Evolutionary conservation across 441 rosid species (phyloP).

Genomic region (Dalechampia spathulata): DNA sequence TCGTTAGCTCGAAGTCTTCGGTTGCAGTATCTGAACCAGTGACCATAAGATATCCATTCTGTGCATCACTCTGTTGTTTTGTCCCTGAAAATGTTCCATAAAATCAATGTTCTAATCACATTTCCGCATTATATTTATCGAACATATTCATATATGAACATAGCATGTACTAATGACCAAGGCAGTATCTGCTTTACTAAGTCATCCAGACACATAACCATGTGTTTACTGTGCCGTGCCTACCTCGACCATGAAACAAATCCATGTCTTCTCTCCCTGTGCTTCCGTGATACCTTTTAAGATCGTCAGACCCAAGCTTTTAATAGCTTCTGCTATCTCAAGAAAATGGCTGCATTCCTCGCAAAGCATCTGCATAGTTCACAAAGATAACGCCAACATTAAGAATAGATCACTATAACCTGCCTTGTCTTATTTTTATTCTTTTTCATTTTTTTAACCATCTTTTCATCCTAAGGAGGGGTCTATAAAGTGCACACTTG

Average conservation of each 20-base stretch:
- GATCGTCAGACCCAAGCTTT: slow-evolving; percentile 74
- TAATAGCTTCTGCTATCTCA: slow-evolving; percentile 88
- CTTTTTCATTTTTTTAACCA: neutral
- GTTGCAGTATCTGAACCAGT: slow-evolving; percentile 74
- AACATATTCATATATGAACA: too few relatives aligned
- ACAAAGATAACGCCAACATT: too few relatives aligned
- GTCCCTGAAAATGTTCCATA: slow-evolving; percentile 48
- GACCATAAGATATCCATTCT: slow-evolving; percentile 96
- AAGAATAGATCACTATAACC: too few relatives aligned
- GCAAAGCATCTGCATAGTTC: slow-evolving; percentile 69
- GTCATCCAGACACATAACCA: slow-evolving; percentile 10
- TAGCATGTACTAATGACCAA: too few relatives aligned
- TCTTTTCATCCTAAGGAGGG: too few relatives aligned
- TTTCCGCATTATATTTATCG: too few relatives aligned
- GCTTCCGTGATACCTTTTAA: slow-evolving; percentile 83
- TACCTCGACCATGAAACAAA: slow-evolving; percentile 94
- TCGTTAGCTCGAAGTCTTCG: slow-evolving; percentile 41
- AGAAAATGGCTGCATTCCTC: slow-evolving; percentile 94
- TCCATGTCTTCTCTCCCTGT: slow-evolving; percentile 79
- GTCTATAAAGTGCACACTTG: too few relatives aligned
- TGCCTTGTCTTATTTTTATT: too few relatives aligned
- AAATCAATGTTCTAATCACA: too few relatives aligned
- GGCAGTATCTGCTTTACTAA: neutral
- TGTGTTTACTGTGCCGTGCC: too few relatives aligned
- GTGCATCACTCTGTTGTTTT: slow-evolving; percentile 59